Evolutionary conservation across 179 eudicot genomes (phyloP).

Genomic region (Vitellaria paradoxa): DNA sequence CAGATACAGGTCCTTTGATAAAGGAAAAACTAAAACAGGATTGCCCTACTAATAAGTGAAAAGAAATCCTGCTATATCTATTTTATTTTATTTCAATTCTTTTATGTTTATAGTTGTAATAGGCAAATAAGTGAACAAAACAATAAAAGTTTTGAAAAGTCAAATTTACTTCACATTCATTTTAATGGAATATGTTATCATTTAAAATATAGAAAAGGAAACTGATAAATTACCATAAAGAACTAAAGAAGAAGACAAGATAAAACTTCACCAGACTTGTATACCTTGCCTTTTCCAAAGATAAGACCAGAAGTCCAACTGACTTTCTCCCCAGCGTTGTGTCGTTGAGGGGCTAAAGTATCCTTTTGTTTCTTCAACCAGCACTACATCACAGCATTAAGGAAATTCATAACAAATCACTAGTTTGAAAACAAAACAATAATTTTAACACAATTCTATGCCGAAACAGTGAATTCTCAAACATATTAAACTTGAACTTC

Average conservation of each 20-base stretch:
- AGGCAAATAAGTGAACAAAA: too few species aligned
- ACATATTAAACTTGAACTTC: not conserved
- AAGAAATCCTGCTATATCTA: too few species aligned
- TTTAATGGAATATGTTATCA: not conserved
- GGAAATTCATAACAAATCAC: not conserved
- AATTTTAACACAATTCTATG: too few species aligned
- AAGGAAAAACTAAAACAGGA: too few species aligned
- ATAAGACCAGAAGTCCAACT: conserved; percentile 96
- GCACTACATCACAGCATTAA: conserved; percentile 48
- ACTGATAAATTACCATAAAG: not conserved
- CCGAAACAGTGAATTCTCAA: not conserved
- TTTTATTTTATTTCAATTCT: too few species aligned
- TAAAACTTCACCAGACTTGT: conserved; percentile 3
- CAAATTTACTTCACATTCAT: not conserved
- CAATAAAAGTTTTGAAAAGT: too few species aligned
- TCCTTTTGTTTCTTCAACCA: conserved; percentile 98
- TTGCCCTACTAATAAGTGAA: too few species aligned
- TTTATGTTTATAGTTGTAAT: too few species aligned
- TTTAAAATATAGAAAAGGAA: not conserved
- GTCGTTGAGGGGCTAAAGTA: conserved; percentile 62
- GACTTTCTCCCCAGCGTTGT: conserved; percentile 50
- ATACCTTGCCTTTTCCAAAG: conserved; percentile 91
- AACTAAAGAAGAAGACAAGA: too few species aligned
- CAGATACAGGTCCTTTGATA: too few species aligned
- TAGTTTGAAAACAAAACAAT: not conserved